Conservation (phyloP, 495 filamentous ascomycete genomes). For the Hyaloscypha bicolor region DNA sequence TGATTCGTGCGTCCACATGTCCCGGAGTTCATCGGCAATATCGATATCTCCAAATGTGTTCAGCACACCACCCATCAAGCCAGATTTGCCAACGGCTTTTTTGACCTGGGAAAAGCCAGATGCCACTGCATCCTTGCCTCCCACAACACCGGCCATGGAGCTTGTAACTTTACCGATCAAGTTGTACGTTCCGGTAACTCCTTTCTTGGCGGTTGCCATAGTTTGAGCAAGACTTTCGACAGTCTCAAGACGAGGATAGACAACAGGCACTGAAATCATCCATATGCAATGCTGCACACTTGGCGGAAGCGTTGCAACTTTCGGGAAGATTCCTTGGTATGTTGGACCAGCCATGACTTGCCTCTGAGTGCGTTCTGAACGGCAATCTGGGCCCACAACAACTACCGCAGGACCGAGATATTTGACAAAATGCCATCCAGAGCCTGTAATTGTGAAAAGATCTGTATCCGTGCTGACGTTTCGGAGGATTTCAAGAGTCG, state of each 20-base stretch:
- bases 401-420: conserved; percentile 91
- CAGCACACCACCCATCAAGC: conserved; percentile 90
- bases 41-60: conserved; percentile 98
- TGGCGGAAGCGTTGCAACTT: conserved; percentile 87
- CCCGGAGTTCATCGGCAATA: conserved; percentile 88
- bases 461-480: conserved; percentile 84
- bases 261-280: conserved; percentile 87
- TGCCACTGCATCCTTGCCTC: conserved; percentile 87
- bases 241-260: conserved; percentile 90
- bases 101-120: conserved; percentile 94
- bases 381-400: conserved; percentile 85
- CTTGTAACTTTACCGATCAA: conserved; percentile 91
- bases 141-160: conserved; percentile 91
- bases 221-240: conserved; percentile 88
- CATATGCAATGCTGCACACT: conserved; percentile 94
- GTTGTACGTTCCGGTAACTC: conserved; percentile 93
- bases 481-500: conserved; percentile 88
- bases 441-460: conserved; percentile 94
- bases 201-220: conserved; percentile 93
- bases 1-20: conserved; percentile 97
- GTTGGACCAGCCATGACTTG: conserved; percentile 96
- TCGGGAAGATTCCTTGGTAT: conserved; percentile 96
- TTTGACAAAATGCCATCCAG: conserved; percentile 98
- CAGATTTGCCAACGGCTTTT: conserved; percentile 91
- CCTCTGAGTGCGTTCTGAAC: conserved; percentile 85